These are phyloP conservation scores for Tieghemostelium lacteum DNA, from an alignment of 78 protist species.

Conservation along the genomic window DNA sequence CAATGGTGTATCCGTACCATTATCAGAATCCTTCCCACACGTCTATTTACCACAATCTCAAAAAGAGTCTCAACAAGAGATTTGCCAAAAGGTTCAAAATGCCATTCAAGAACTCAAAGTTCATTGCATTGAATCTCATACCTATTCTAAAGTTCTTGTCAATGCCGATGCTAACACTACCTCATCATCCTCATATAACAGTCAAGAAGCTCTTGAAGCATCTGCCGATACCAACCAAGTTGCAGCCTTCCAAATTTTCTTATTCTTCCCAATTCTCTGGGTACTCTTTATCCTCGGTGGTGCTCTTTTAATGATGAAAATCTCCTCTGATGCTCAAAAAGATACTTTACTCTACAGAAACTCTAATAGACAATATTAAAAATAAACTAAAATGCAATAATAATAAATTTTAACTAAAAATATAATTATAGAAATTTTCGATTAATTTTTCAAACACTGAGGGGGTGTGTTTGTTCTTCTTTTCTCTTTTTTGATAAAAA, in stretches of 20 bases:
- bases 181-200: not conserved
- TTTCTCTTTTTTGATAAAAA: not conserved
- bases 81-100: not conserved
- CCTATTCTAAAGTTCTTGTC: not conserved
- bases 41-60: slow-evolving; percentile 4
- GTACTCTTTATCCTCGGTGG: slow-evolving; percentile 34
- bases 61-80: not conserved
- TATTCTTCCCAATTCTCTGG: slow-evolving; percentile 68
- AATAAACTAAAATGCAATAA: too few species aligned
- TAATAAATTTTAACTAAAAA: too few species aligned
- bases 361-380: slow-evolving; percentile 49
- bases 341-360: slow-evolving; percentile 65
- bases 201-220: not conserved
- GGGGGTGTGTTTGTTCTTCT: not conserved
- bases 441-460: too few species aligned
- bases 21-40: slow-evolving; percentile 33
- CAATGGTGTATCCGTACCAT: not conserved
- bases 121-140: not conserved
- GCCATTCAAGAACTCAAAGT: not conserved
- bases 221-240: slow-evolving; percentile 7
- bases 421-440: too few species aligned
- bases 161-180: not conserved
- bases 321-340: slow-evolving; percentile 28
- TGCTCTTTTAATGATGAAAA: slow-evolving; percentile 34
- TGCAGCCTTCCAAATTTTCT: slow-evolving; percentile 69